Conservation (phyloP, 805 yeast species). For the Saccharomycopsis vini region DNA sequence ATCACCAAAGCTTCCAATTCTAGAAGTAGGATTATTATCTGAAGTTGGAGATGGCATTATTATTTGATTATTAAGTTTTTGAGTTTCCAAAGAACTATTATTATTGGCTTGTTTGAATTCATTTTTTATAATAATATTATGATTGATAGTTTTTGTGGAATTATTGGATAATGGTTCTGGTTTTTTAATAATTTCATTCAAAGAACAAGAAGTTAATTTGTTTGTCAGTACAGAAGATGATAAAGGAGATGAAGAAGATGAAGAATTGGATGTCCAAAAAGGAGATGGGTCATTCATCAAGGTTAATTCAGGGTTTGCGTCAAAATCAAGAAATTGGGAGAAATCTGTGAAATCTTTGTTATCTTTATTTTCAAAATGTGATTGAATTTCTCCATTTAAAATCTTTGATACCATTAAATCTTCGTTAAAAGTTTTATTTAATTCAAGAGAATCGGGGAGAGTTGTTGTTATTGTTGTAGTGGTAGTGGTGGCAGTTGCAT, state of each 20-base stretch:
- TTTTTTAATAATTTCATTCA: no score
- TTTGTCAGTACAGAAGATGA: no score
- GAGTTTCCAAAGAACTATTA: not conserved
- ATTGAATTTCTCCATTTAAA: not conserved
- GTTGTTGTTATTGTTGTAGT: no score
- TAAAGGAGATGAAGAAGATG: no score
- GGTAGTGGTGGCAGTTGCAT: no score
- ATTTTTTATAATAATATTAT: not conserved
- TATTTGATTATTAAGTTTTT: not conserved
- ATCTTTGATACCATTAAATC: not conserved
- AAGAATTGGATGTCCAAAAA: no score
- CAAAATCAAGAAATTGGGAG: conserved; percentile 2
- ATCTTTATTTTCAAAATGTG: not conserved
- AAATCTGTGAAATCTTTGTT: conserved; percentile 1
- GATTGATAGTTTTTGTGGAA: not conserved
- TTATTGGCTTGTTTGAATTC: not conserved
- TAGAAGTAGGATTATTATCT: not conserved
- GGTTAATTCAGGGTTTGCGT: conserved; percentile 2
- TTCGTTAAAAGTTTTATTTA: not conserved
- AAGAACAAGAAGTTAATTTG: no score
- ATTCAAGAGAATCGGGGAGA: no score
- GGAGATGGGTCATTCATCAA: not conserved
- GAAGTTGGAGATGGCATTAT: not conserved
- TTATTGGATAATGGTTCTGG: no score
- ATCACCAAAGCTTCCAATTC: no score